Conservation (phyloP, 345 rosid genomes). For the Moricandia moricandioides region DNA sequence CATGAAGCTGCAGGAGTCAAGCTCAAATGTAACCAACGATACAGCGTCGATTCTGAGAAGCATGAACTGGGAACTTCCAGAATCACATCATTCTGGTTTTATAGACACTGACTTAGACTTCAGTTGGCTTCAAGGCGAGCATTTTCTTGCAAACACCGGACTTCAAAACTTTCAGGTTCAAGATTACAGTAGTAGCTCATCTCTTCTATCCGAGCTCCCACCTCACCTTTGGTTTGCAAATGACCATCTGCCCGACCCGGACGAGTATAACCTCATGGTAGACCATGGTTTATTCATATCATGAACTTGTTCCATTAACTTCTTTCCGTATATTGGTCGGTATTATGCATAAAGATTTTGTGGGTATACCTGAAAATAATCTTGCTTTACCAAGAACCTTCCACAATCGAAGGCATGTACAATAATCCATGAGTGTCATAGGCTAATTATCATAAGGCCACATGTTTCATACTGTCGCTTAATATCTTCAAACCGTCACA, state of each 20-base stretch:
- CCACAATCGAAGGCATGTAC: constrained; percentile 30
- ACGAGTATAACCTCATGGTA: constrained; percentile 49
- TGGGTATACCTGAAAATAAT: constrained; percentile 37
- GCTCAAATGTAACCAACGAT: constrained; percentile 38
- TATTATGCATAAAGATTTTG: constrained; percentile 39
- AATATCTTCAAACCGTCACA: constrained; percentile 4
- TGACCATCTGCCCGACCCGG: constrained; percentile 52
- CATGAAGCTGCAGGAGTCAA: constrained; percentile 43
- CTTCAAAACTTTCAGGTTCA: constrained; percentile 45
- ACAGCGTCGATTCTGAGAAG: constrained; percentile 40
- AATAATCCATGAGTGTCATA: constrained; percentile 24
- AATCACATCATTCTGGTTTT: constrained; percentile 31
- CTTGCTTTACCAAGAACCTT: too few relatives aligned
- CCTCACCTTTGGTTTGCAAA: constrained; percentile 57
- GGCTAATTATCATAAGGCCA: constrained; percentile 16
- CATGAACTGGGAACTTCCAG: constrained; percentile 43
- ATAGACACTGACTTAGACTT: constrained; percentile 48
- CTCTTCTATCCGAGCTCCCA: constrained; percentile 49
- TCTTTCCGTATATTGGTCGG: constrained; percentile 29
- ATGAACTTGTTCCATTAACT: constrained; percentile 41
- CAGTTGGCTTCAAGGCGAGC: constrained; percentile 54
- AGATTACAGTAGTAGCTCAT: constrained; percentile 36
- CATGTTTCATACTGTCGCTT: constrained; percentile 15
- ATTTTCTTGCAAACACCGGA: constrained; percentile 47
- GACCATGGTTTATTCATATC: constrained; percentile 72